phyloP scores from a whole-genome alignment of 805 yeast genomes.

The Lipomyces yamanashiensis region DNA sequence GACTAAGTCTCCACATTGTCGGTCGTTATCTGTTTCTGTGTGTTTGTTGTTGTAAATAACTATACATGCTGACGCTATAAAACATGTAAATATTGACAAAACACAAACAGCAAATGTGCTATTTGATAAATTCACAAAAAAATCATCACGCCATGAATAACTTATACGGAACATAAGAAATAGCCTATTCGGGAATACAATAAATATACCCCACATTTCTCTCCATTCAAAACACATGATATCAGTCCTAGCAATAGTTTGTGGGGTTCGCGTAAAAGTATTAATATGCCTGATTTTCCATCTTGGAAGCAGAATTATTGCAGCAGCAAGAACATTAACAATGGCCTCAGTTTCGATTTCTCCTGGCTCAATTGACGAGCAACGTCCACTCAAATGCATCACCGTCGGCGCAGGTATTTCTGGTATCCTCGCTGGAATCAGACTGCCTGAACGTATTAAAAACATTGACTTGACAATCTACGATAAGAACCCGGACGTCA shows the following conservation, averaged over 20 bases:
- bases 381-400: constrained; percentile 36
- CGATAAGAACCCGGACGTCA: constrained; percentile 42
- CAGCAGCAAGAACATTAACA: background rate
- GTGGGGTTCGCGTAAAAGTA: background rate
- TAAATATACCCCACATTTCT: constrained; percentile 8
- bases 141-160: no score
- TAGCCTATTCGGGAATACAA: background rate
- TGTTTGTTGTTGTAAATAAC: no score
- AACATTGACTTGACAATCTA: constrained; percentile 39
- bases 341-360: constrained; percentile 8
- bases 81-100: no score
- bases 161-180: no score
- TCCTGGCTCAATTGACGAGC: constrained; percentile 17
- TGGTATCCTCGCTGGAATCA: constrained; percentile 40
- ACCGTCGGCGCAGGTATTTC: constrained; percentile 43
- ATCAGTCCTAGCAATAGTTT: background rate
- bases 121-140: no score
- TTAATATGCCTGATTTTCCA: background rate
- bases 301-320: no score
- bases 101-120: no score
- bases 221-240: background rate
- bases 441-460: constrained; percentile 37
- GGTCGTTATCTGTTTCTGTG: no score
- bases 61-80: no score
- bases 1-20: no score